These are phyloP conservation scores for Taiozyma onychis DNA, from an alignment of 1,139 yeast genomes.

Conservation along the genomic window DNA sequence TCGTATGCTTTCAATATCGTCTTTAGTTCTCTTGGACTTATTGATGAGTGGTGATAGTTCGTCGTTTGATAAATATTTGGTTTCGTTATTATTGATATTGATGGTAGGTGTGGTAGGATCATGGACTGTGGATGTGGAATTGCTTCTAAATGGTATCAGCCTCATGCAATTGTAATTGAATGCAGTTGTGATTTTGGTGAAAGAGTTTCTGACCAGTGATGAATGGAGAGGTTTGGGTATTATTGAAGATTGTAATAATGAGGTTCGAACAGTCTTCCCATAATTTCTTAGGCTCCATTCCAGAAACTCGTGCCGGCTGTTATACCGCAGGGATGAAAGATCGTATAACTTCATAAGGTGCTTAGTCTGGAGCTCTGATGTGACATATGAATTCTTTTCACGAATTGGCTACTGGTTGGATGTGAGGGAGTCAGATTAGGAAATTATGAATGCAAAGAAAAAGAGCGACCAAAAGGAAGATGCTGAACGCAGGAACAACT, in stretches of 20 bases:
- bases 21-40: slow-evolving; percentile 2
- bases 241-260: slow-evolving; percentile 6
- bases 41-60: background rate
- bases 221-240: slow-evolving; percentile 6
- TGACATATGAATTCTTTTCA: slow-evolving; percentile 1
- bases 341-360: background rate
- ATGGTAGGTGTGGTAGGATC: background rate
- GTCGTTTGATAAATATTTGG: background rate
- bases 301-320: slow-evolving; percentile 12
- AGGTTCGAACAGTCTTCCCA: slow-evolving; percentile 8
- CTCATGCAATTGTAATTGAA: slow-evolving; percentile 1
- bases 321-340: background rate
- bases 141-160: background rate
- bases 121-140: slow-evolving; percentile 1
- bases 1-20: slow-evolving; percentile 4
- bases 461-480: background rate
- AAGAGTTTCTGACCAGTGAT: background rate
- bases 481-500: background rate
- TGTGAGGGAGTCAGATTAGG: background rate
- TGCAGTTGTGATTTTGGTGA: background rate
- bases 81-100: background rate
- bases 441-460: background rate
- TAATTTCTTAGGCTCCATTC: slow-evolving; percentile 12
- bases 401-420: background rate
- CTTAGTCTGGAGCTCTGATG: slow-evolving; percentile 3